Percentiles rank a stretch among this genome's conserved stretches.
Conservation (phyloP, 2,329 filamentous ascomycete species). For the Catunica adiposa region DNA sequence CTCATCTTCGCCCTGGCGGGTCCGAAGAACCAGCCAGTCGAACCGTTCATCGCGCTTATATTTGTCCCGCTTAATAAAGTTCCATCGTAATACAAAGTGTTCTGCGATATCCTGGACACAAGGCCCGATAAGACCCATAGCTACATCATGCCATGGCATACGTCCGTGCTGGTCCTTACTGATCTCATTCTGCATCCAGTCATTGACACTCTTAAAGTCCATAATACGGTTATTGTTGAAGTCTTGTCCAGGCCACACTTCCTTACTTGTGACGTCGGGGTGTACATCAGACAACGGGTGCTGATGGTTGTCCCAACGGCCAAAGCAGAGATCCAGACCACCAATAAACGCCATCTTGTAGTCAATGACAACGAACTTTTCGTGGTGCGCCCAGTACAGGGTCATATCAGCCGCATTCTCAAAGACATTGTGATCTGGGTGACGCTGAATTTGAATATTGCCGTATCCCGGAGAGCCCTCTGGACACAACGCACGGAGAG, state of each 20-base stretch:
- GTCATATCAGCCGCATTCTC: slow-evolving; percentile 93
- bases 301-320: slow-evolving; percentile 77
- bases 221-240: slow-evolving; percentile 96
- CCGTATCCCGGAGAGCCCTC: slow-evolving; percentile 66
- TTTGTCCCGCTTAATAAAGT: slow-evolving; percentile 93
- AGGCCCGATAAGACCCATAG: slow-evolving; percentile 80
- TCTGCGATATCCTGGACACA: slow-evolving; percentile 89
- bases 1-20: slow-evolving; percentile 60
- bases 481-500: slow-evolving; percentile 61
- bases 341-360: slow-evolving; percentile 85
- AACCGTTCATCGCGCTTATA: slow-evolving; percentile 78
- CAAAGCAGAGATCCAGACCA: slow-evolving; percentile 87
- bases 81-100: slow-evolving; percentile 90
- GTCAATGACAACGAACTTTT: slow-evolving; percentile 93
- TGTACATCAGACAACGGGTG: slow-evolving; percentile 79
- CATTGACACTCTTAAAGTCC: slow-evolving; percentile 80
- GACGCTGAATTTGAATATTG: slow-evolving; percentile 78
- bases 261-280: slow-evolving; percentile 62
- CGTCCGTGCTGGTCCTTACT: slow-evolving; percentile 81
- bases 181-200: slow-evolving; percentile 88
- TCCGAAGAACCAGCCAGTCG: slow-evolving; percentile 71
- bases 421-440: slow-evolving; percentile 88
- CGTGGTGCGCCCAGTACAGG: slow-evolving; percentile 95
- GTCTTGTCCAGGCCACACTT: slow-evolving; percentile 89
- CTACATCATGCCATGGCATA: slow-evolving; percentile 97